Evolutionary conservation across 352 stramenopile species (phyloP), one percentile per base, ranked within the genome.

Genomic region (Globisporangium middletonii): DNA sequence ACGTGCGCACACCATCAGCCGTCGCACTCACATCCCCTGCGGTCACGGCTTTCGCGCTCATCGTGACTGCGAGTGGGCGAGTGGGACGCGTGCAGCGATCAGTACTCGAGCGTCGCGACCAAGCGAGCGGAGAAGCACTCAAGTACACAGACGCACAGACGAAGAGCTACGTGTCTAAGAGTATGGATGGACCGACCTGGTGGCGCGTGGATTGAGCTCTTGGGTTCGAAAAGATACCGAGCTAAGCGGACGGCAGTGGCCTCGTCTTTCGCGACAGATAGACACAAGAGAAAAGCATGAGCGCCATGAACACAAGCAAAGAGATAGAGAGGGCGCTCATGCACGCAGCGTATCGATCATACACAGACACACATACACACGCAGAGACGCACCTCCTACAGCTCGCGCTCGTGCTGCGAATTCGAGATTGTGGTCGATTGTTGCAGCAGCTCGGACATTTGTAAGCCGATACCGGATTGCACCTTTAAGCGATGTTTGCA

Each of bases 21-120:
- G 79, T 89, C 45, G 82, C 71, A 55, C 77, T 87, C 53, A 89
- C 78, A 67, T 92, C 82, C 15, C 77, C 70, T 37, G 75, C 69
- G 26, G 78, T 89, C 55, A 91, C 78, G 35, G 71, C 50, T 61
- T 89, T 81, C 43, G 74, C 77, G 62, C 60, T 87, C 75, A 89
- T 92, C 18, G 49, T 61, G 42, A n/a, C n/a, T 53, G 48, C 15
- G 6, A 23, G 27, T 15, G 16, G 16, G 48, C 47, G 33, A 38
- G 33, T 12, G 33, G 33, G 33, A 38, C 33, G 33, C 33, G 33
- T 38, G 33, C 33, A 9, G 9, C 33, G 33, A 45, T 45, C 41
- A 45, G 41, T 45, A 45, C 16, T n/a, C 41, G 41, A 45, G 41
- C 16, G 41, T n/a, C 16, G 41, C 41, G 16, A 45, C 12, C 41